These are phyloP conservation scores for Daldinia caldariorum DNA, from an alignment of 495 filamentous ascomycete species.

Conservation along the genomic window DNA sequence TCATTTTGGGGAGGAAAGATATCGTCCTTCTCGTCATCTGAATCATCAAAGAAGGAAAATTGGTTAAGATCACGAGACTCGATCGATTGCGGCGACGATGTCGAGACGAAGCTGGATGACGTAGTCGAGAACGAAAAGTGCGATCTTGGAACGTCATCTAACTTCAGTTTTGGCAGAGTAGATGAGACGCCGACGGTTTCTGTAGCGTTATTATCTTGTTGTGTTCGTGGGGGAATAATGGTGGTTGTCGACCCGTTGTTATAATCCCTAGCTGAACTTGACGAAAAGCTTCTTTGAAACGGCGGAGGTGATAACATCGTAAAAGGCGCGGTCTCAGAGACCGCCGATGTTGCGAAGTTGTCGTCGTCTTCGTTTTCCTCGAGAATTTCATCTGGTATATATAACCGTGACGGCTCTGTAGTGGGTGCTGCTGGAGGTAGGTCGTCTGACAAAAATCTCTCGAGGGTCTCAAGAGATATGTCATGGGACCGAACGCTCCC, in stretches of 20 bases:
- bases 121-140: slow-evolving; percentile 52
- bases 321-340: slow-evolving; percentile 54
- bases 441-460: slow-evolving; percentile 56
- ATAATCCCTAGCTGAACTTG: slow-evolving; percentile 34
- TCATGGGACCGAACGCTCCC: slow-evolving; percentile 56
- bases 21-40: slow-evolving; percentile 51
- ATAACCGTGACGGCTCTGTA: slow-evolving; percentile 30
- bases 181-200: slow-evolving; percentile 1
- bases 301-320: slow-evolving; percentile 62
- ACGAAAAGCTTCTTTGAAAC: slow-evolving; percentile 50
- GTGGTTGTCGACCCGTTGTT: slow-evolving; percentile 25
- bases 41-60: slow-evolving; percentile 57
- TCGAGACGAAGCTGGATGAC: slow-evolving; percentile 48
- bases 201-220: slow-evolving; percentile 7
- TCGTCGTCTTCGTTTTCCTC: slow-evolving; percentile 65
- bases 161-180: slow-evolving; percentile 3
- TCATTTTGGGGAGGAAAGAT: slow-evolving; percentile 34
- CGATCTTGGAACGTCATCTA: slow-evolving; percentile 45
- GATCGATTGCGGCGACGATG: slow-evolving; percentile 37
- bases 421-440: slow-evolving; percentile 42
- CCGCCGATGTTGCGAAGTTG: slow-evolving; percentile 62
- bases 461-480: slow-evolving; percentile 59
- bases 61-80: slow-evolving; percentile 41
- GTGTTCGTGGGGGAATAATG: slow-evolving; percentile 11
- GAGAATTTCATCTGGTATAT: slow-evolving; percentile 63